Evolutionary conservation across 495 filamentous ascomycete genomes (phyloP), one percentile per base, ranked within the genome.

Genomic region (Endocarpon pusillum): DNA sequence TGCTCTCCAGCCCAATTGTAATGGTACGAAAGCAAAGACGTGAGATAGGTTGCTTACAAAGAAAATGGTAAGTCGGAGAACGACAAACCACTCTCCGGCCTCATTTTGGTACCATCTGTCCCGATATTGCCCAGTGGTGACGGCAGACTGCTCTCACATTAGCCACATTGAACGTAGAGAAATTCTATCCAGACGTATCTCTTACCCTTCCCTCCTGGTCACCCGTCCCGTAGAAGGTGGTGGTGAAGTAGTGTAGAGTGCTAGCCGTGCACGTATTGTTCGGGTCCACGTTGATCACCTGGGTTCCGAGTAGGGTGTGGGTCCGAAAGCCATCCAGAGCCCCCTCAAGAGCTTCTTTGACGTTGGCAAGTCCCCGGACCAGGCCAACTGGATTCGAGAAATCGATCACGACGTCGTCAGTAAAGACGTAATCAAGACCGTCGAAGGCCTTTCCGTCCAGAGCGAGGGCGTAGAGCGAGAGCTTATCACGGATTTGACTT

Each of bases 371-470:
- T 3, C 35, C 33, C 1, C 21, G 39, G 15, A 52, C 21, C 5
- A 50, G 38, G 16, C 44, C 43, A 20, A 54, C 19, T 1, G 46
- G 49, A 2, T 38, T 39, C 1, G 48, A 48, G 39, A 54, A 57
- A 42, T 56, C 52, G 19, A 51, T 52, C 21, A 47, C 37, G 4
- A 43, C 48, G 29, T 54, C 29, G 1, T 20, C 6, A 4, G 44
- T 38, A 38, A 59, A 57, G 31, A 59, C 48, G n/a, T 40, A 40
- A 28, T 27, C 35, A 0, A 57, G 42, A n/a, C 47, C 39, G 11
- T 33, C 39, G 29, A 56, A 56, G 19, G 52, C 40, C 32, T 56
- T 57, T 27, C 52, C 53, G 32, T 56, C 51, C 31, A 56, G 42
- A 3, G 49, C 46, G 27, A 56, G 44, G 3, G 52, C 46, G 35